These are phyloP conservation scores for Puya raimondii DNA, from an alignment of 176 grass and related monocot species.

Conservation along the genomic window DNA sequence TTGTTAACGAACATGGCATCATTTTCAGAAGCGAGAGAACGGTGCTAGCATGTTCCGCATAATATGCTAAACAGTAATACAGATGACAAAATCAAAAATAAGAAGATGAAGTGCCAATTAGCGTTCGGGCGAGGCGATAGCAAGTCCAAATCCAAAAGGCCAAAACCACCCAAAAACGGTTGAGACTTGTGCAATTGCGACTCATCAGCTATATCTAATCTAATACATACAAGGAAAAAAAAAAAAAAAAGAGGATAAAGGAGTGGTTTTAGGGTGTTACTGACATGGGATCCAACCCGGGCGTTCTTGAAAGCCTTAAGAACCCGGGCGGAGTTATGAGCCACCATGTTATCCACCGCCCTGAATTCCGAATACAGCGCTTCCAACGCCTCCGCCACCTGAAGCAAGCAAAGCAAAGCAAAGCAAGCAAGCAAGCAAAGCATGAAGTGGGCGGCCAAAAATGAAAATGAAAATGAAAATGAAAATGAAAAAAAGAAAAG, in stretches of 20 bases:
- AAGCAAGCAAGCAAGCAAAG: too few species aligned
- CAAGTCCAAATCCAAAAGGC: neutral
- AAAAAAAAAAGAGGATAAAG: neutral
- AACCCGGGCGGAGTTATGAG: constrained; percentile 65
- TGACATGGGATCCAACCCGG: constrained; percentile 64
- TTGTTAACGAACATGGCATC: neutral
- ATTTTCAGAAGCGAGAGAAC: neutral
- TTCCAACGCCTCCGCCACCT: constrained; percentile 65
- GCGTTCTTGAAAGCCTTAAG: constrained; percentile 60
- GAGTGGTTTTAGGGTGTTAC: neutral
- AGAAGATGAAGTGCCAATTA: neutral
- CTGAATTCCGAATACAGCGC: constrained; percentile 54
- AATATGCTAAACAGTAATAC: neutral
- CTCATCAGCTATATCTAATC: neutral
- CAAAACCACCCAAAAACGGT: neutral
- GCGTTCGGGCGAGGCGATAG: neutral
- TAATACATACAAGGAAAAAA: neutral
- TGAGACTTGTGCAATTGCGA: neutral
- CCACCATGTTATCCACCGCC: constrained; percentile 52
- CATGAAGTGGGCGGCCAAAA: neutral
- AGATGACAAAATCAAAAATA: neutral
- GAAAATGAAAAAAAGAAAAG: too few species aligned
- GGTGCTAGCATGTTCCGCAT: neutral
- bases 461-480: too few species aligned
- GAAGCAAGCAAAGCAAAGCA: neutral